Base-by-base conservation (phyloP, 352 stramenopile genomes). In the Hyaloperonospora brassicae region DNA sequence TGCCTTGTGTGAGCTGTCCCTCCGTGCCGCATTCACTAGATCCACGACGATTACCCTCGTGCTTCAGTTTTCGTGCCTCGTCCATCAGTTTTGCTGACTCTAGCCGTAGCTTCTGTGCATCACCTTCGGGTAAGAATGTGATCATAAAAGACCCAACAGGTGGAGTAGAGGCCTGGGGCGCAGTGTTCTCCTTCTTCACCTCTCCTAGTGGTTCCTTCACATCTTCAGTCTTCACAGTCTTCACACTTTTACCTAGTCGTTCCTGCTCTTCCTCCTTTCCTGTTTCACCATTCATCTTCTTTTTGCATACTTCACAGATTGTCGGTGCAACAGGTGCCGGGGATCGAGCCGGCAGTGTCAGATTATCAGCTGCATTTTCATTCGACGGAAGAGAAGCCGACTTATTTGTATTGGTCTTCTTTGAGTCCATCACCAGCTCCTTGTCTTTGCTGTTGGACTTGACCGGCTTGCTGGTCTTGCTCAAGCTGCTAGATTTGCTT, bases 11-110 rank as follows among this genome's bases (percentile, higher is more conserved):
- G 24, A 83, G 55, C 51, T 89, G 72, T 0, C 68, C 78, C 42
- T 54, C 52, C 11, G 53, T 47, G 0, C 73, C 73, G 5, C 67
- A 42, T 31, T 90, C 73, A 0, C 63, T 66, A 17, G 60, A 35
- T 10, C 83, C 83, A 12, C 65, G 68, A 2, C 66, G 72, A 45
- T 94, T 89, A 23, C 84, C 84, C 57, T 90, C 78, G 57, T 94
- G 84, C 53, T 94, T 94, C 2, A 94, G 66, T 51, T 67, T 72
- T 31, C 79, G 64, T 36, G 81, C 81, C 54, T 89, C 72, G 4
- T 87, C 69, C 52, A 84, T 84, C 13, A 92, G 52, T 51, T 70
- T 70, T 6, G 51, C 61, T 12, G 70, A 80, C 24, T 85, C 70
- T 17, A 59, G 55, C 13, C 70, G 70, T 49, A 92, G 50, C 17